phyloP scores from a whole-genome alignment of 345 rosid species.

The Citrus unshiu region DNA sequence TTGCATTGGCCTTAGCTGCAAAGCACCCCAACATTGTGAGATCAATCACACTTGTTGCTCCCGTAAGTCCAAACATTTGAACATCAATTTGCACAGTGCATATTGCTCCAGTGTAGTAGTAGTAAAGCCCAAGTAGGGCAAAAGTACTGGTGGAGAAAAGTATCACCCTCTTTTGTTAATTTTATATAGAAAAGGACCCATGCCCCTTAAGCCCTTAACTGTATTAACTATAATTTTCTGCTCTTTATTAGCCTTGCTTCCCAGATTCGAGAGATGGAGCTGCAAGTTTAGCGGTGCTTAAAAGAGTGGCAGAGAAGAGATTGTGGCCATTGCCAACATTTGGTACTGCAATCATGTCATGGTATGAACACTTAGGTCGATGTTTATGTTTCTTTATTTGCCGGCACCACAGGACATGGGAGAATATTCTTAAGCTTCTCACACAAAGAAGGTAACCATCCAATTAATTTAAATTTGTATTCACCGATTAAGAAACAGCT shows the following conservation, averaged over 20 bases:
- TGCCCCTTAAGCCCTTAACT: too few relatives aligned
- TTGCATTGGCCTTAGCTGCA: constrained; percentile 62
- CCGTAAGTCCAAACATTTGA: constrained; percentile 32
- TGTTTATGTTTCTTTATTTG: constrained; percentile 55
- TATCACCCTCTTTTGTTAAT: too few relatives aligned
- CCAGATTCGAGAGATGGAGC: constrained; percentile 23
- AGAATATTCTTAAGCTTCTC: constrained; percentile 50
- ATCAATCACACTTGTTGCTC: constrained; percentile 63
- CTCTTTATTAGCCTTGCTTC: constrained; percentile 47
- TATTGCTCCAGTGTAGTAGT: too few relatives aligned
- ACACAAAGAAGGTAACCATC: constrained; percentile 47
- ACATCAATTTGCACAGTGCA: too few relatives aligned
- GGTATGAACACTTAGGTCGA: constrained; percentile 80
- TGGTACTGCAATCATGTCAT: constrained; percentile 56
- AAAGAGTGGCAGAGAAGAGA: constrained; percentile 54
- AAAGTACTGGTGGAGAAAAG: too few relatives aligned
- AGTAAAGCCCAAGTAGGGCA: too few relatives aligned
- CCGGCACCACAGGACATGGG: constrained; percentile 67
- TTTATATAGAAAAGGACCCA: too few relatives aligned
- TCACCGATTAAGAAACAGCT: too few relatives aligned
- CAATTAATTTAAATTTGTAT: too few relatives aligned
- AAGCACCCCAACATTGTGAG: constrained; percentile 43
- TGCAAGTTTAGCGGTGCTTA: constrained; percentile 45
- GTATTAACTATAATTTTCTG: constrained; percentile 22
- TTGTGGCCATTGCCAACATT: constrained; percentile 68